Evolutionary conservation across 2,329 filamentous ascomycete species (phyloP).

Genomic region (Calonectria hawksworthii): DNA sequence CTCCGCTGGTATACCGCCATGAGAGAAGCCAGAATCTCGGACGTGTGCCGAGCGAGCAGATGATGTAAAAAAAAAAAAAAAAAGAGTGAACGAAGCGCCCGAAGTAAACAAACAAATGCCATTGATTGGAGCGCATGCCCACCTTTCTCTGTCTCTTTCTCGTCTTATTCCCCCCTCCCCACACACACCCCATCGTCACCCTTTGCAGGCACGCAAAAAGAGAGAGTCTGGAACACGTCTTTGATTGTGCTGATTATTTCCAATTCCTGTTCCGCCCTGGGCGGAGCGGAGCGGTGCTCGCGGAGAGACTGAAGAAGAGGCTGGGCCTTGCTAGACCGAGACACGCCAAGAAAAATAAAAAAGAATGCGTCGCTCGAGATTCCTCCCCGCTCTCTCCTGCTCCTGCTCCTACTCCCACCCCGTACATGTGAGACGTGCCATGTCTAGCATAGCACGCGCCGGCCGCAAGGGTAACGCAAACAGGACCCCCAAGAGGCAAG

Average conservation of each 20-base stretch:
- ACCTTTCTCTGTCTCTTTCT: neutral
- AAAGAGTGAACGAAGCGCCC: neutral
- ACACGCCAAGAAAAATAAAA: neutral
- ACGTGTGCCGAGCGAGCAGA: slow-evolving; percentile 10
- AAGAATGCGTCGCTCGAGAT: neutral
- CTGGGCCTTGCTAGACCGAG: neutral
- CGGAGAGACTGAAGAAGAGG: neutral
- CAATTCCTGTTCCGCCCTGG: neutral
- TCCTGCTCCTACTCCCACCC: too few species aligned
- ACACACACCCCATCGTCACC: neutral
- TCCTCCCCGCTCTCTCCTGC: too few species aligned
- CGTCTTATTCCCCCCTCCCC: neutral
- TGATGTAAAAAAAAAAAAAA: neutral
- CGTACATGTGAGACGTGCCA: slow-evolving; percentile 17
- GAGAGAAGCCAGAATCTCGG: slow-evolving; percentile 9
- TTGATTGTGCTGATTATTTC: neutral
- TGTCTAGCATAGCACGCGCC: slow-evolving; percentile 14
- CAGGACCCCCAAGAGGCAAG: neutral
- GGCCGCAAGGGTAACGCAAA: slow-evolving; percentile 4
- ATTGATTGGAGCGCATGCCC: slow-evolving; percentile 15
- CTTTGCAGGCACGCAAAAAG: neutral
- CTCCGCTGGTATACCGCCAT: slow-evolving; percentile 23
- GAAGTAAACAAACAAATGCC: neutral
- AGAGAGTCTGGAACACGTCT: neutral
- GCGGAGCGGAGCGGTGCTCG: slow-evolving; percentile 22